Evolutionary conservation across 2,329 filamentous ascomycete species (phyloP).

Genomic region (Scedosporium minutisporum): DNA sequence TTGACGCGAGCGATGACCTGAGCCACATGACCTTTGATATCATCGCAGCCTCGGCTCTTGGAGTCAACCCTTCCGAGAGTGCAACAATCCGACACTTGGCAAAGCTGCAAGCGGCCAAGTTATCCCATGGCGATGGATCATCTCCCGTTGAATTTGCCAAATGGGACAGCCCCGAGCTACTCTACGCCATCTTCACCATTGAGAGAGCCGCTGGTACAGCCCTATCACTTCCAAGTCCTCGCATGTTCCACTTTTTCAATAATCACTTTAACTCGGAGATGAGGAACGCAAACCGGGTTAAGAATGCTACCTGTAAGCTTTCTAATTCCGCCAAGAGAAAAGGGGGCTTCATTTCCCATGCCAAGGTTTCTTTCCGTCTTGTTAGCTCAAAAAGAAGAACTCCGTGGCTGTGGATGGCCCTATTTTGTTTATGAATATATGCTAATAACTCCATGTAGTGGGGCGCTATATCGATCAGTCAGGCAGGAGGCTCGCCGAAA

Average conservation of each 20-base stretch:
- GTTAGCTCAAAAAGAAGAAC: no score
- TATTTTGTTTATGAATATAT: no score
- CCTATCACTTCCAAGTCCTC: background rate
- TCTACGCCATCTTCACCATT: background rate
- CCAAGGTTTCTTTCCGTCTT: no score
- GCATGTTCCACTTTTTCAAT: background rate
- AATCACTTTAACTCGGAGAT: background rate
- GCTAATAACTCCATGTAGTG: no score
- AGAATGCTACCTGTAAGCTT: background rate
- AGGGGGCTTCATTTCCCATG: no score
- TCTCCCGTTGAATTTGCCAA: background rate
- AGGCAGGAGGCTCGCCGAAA: no score
- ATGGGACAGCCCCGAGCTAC: background rate
- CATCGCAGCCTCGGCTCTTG: slow-evolving; percentile 25
- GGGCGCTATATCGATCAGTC: no score
- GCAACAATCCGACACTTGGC: background rate
- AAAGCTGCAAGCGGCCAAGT: background rate
- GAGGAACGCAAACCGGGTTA: background rate
- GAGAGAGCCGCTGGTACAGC: background rate
- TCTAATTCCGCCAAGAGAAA: no score
- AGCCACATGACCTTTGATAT: slow-evolving; percentile 23
- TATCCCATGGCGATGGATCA: background rate
- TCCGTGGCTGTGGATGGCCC: no score
- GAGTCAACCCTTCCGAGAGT: slow-evolving; percentile 9
- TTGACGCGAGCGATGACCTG: slow-evolving; percentile 21